Percentiles rank a stretch among this genome's conserved stretches.
Conservation (phyloP, 352 stramenopile genomes). For the Globisporangium alternatum region DNA sequence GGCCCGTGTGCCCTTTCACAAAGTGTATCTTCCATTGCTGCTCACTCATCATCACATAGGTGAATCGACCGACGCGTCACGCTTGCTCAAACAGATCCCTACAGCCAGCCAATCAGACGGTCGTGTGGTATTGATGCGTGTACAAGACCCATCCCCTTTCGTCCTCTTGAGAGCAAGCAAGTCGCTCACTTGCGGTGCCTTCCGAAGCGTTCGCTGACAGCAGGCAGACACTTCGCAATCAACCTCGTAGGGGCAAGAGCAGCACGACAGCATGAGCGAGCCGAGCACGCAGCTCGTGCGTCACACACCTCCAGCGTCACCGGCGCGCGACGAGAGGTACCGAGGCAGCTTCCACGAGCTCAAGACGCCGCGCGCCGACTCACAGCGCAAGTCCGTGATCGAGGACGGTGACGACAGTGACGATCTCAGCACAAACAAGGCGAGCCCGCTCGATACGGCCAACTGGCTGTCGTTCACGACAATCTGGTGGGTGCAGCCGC, state of each 20-base stretch:
- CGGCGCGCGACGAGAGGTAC: not conserved
- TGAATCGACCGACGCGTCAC: too few species aligned
- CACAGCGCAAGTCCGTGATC: constrained; percentile 10
- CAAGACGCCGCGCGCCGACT: constrained; percentile 10
- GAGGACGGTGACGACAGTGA: not conserved
- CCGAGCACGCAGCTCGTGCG: constrained; percentile 1
- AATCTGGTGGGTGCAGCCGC: constrained; percentile 51
- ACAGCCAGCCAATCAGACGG: too few species aligned
- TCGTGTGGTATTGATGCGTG: not conserved
- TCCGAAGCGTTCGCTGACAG: not conserved
- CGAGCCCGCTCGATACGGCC: constrained; percentile 35
- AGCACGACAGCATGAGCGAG: not conserved
- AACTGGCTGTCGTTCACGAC: constrained; percentile 42
- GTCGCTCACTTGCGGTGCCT: not conserved
- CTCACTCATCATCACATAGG: too few species aligned
- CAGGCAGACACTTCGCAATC: not conserved
- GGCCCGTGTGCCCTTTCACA: too few species aligned
- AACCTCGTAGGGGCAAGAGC: not conserved
- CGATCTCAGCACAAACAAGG: not conserved
- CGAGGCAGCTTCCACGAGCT: constrained; percentile 15
- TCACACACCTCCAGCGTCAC: not conserved
- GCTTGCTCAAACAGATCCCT: too few species aligned
- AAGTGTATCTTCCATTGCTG: too few species aligned
- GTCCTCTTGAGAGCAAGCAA: not conserved
- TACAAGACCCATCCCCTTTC: constrained; percentile 1